Evolutionary conservation across 768 basidiomycete genomes (phyloP), one percentile per base, ranked within the genome.

Genomic region (Rhodotorula sphaerocarpa): DNA sequence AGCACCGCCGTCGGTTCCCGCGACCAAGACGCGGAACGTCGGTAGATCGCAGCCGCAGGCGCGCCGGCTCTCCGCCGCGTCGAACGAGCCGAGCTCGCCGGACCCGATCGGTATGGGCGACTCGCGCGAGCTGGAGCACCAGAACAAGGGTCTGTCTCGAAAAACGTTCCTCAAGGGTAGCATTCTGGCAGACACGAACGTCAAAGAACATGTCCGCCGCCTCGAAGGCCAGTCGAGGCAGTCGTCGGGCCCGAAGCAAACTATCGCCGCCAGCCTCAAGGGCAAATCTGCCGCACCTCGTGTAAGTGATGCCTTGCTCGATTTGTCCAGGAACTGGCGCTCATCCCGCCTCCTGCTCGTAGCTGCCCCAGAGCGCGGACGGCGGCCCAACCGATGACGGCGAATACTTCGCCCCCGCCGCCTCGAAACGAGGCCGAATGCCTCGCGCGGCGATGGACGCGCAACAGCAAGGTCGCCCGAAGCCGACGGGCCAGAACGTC

Each of bases 311-410:
- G n/a, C n/a, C n/a, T n/a, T 27, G 48, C 3, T 25, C n/a, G 6
- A 27, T 25, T 27, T 47, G 9, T 28, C 5, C 23, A 12, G n/a
- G 46, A 20, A 39, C 36, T 10, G 36, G 36, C 36, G 36, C 10
- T 39, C 36, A 39, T n/a, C n/a, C n/a, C n/a, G n/a, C n/a, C n/a
- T n/a, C n/a, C n/a, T n/a, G n/a, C n/a, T n/a, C n/a, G n/a, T n/a
- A n/a, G n/a, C n/a, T n/a, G n/a, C n/a, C n/a, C n/a, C n/a, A 39
- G 16, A 39, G 48, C 5, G 11, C 11, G n/a, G 50, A 51, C 34
- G 50, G 50, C 33, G 50, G 34, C 7, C 50, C 50, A 15, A 51
- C 50, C 23, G 50, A 51, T n/a, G 50, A 31, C 34, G 50, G 50
- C 33, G 50, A 51, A 20, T 23, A 2, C 9, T 5, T 34, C 5